Evolutionary conservation across 73 alveolate species (phyloP), one percentile per base, ranked within the genome.

Genomic region (Tetrahymena malaccensis): DNA sequence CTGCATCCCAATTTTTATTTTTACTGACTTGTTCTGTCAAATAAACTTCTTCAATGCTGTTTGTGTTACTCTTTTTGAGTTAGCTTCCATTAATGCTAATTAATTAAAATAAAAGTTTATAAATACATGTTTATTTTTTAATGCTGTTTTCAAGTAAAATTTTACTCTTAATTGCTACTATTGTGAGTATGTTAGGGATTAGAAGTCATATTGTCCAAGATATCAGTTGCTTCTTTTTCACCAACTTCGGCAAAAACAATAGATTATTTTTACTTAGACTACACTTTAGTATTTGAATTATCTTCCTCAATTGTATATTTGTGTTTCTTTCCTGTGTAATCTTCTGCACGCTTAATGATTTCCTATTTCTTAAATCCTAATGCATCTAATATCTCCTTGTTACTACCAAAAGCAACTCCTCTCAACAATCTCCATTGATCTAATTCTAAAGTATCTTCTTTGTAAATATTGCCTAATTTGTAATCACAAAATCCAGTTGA

Each of bases 1-100:
- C 99, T 43, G 97, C 99, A 97, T 98, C 99, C 99, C 99, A 99
- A 97, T 99, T 98, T 34, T 96, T 96, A 96, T 99, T 99, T 95
- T 97, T 97, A 13, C 98, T 95, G 43, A 98, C 96, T 44, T 97
- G 97, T 85, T 99, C 99, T 22, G 99, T 85, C 94, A 85, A 85
- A 55, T 84, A 89, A 58, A 95, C 94, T 95, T 95, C 97, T 95
- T 56, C 94, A 95, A 85, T 97, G 96, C 84, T 97, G 94, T 22
- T 97, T 97, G 55, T 85, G 70, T 93, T 93, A 95, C 31, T 55
- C 93, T 34, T 95, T 98, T 43, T 94, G 34, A 55, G 37, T 89
- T 35, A 21, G 85, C 40, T 85, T 38, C 96, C 93, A 58, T 43
- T 94, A 85, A 33, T 40, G 31, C 96, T 96, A 85, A 22, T 94